Base-by-base conservation (phyloP, 1,284 basidiomycete species). In the Puccinia novopanici region DNA sequence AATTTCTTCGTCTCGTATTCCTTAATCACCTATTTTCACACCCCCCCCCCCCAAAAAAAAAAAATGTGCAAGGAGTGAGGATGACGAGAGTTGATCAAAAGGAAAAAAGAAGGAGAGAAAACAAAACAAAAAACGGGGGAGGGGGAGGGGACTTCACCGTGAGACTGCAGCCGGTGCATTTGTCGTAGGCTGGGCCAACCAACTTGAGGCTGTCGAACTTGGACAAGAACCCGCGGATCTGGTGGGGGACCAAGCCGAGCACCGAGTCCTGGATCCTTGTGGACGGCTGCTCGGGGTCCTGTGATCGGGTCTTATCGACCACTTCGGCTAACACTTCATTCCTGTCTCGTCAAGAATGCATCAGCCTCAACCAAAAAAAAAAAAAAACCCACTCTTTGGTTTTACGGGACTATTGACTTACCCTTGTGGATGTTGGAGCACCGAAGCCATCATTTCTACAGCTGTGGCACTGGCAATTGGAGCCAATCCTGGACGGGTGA, bases 401-500 rank as follows among this genome's bases (percentile, higher is more conserved):
- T 34, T 34, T 34, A 4, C 34, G 34, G 34, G 34, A 34, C 34
- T 34, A 34, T 34, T 34, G 34, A 4, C 4, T 34, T 84, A 94
- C 94, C 93, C 92, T 27, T 91, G 88, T 0, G 93, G 93, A 87
- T 98, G 95, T 84, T 98, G 95, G 27, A 98, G 83, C 0, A 97
- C 86, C 0, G 94, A 93, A 0, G 94, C 91, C 50, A 99, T 89
- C 9, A 99, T 88, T 84, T 99, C 97, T 0, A 98, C 95, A 0
- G 94, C 94, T 0, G 91, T 92, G 0, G 95, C 91, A 0, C 92
- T 91, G 0, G 96, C 96, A 59, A 98, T 95, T 0, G 93, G 90
- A 0, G 95, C 97, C 0, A 98, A 88, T 0, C 96, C 96, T 0
- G 97, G 96, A n/a, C 97, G 88, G 0, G 96, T 98, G 17, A 99